Evolutionary conservation across 108 stramenopile species (phyloP).

Genomic region (Fistulifera pelliculosa): DNA sequence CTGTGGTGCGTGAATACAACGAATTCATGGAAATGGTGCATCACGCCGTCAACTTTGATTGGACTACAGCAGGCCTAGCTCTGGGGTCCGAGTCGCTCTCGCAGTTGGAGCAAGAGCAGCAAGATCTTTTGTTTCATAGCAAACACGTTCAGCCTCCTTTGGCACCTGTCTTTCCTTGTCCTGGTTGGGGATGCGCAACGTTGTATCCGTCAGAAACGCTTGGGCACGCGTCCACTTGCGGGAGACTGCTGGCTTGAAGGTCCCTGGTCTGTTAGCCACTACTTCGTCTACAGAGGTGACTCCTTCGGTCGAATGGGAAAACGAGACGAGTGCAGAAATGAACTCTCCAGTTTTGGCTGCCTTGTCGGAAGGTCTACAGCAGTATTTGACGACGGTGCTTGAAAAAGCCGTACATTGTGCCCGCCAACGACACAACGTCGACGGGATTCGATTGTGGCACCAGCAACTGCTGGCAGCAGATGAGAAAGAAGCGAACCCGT

Average conservation of each 20-base stretch:
- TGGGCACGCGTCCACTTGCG: constrained; percentile 59
- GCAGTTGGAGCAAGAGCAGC: constrained; percentile 44
- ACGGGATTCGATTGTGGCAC: constrained; percentile 78
- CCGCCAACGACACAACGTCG: constrained; percentile 70
- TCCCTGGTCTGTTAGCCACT: too few species aligned
- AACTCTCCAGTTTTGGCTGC: constrained; percentile 56
- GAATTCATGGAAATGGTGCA: constrained; percentile 67
- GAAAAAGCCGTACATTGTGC: constrained; percentile 59
- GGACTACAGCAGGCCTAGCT: constrained; percentile 38
- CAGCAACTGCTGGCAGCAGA: constrained; percentile 22
- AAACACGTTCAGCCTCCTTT: constrained; percentile 1
- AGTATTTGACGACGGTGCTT: constrained; percentile 52
- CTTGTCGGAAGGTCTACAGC: constrained; percentile 59
- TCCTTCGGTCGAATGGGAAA: constrained; percentile 41
- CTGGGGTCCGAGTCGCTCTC: constrained; percentile 25
- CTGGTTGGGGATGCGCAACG: constrained; percentile 60
- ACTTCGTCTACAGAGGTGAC: constrained; percentile 12
- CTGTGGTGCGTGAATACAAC: constrained; percentile 38
- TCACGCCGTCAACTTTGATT: constrained; percentile 57
- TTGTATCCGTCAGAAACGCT: constrained; percentile 56
- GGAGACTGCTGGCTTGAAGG: constrained; percentile 25
- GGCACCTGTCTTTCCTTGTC: constrained; percentile 12
- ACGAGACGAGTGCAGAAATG: constrained; percentile 58
- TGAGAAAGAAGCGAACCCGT: constrained; percentile 28
- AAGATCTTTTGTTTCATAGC: constrained; percentile 45